Conservation (phyloP, 805 yeast species). For the Saccharomycopsis synnaedendra region DNA sequence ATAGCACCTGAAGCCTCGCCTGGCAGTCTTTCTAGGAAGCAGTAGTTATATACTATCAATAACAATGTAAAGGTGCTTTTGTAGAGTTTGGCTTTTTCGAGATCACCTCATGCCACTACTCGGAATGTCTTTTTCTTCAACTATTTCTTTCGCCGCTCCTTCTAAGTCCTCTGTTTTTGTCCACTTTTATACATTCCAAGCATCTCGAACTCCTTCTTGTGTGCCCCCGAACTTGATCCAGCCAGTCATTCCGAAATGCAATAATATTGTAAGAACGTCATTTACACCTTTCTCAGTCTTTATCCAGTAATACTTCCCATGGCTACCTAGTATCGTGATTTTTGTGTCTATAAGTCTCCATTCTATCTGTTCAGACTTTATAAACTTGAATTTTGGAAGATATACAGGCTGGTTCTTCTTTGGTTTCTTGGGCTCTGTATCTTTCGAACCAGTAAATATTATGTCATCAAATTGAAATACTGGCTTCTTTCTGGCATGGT, state of each 20-base stretch:
- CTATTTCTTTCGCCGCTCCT: slow-evolving; percentile 9
- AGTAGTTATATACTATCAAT: slow-evolving; percentile 43
- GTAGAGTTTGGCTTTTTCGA: slow-evolving; percentile 19
- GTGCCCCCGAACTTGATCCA: slow-evolving; percentile 46
- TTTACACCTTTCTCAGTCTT: slow-evolving; percentile 17
- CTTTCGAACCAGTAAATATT: slow-evolving; percentile 28
- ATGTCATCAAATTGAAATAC: slow-evolving; percentile 28
- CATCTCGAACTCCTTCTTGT: slow-evolving; percentile 28
- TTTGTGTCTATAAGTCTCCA: slow-evolving; percentile 21
- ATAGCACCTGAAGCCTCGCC: slow-evolving; percentile 26
- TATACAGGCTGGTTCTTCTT: neutral
- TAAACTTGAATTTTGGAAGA: slow-evolving; percentile 11
- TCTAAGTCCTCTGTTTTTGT: slow-evolving; percentile 12
- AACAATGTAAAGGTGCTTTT: slow-evolving; percentile 41
- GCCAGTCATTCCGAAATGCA: slow-evolving; percentile 64
- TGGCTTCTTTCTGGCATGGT: slow-evolving; percentile 39
- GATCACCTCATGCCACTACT: slow-evolving; percentile 6
- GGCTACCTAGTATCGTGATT: slow-evolving; percentile 36
- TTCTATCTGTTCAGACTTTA: slow-evolving; percentile 20
- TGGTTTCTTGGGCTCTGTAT: neutral
- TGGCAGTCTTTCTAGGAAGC: slow-evolving; percentile 42
- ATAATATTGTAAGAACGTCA: slow-evolving; percentile 18
- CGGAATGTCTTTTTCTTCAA: slow-evolving; percentile 6
- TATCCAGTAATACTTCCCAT: slow-evolving; percentile 57
- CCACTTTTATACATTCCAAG: slow-evolving; percentile 11